Evolutionary conservation across 176 grass and related monocot species (phyloP).

Genomic region (Oryza rufipogon): DNA sequence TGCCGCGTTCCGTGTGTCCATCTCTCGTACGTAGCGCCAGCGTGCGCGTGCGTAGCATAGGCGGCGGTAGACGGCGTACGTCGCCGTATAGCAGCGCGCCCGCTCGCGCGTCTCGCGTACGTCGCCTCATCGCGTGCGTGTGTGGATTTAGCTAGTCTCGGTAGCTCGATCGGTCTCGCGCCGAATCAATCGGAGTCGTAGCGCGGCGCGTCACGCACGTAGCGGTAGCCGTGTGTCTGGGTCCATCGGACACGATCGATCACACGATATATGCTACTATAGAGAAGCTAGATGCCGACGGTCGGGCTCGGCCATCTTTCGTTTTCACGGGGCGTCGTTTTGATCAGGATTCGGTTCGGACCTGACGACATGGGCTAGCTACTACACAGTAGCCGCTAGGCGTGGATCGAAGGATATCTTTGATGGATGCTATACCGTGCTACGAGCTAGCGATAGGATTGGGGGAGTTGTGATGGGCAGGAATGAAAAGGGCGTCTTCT

Average conservation of each 20-base stretch:
- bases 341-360: background rate
- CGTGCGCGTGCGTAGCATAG: background rate
- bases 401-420: background rate
- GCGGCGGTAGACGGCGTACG: background rate
- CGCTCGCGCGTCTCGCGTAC: too few species aligned
- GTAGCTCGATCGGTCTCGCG: too few species aligned
- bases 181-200: too few species aligned
- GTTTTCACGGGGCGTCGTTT: background rate
- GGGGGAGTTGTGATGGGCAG: background rate
- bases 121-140: too few species aligned
- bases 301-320: background rate
- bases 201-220: too few species aligned
- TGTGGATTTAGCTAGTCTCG: too few species aligned
- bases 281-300: background rate
- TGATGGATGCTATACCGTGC: background rate
- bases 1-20: too few species aligned
- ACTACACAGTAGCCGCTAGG: background rate
- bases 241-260: background rate
- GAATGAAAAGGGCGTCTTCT: background rate
- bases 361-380: background rate
- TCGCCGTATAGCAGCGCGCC: background rate
- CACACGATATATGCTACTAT: background rate
- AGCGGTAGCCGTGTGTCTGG: too few species aligned
- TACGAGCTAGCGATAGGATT: background rate
- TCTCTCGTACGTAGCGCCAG: too few species aligned